These are phyloP conservation scores for Schizonepeta tenuifolia DNA, from an alignment of 257 asterid genomes.

Conservation along the genomic window DNA sequence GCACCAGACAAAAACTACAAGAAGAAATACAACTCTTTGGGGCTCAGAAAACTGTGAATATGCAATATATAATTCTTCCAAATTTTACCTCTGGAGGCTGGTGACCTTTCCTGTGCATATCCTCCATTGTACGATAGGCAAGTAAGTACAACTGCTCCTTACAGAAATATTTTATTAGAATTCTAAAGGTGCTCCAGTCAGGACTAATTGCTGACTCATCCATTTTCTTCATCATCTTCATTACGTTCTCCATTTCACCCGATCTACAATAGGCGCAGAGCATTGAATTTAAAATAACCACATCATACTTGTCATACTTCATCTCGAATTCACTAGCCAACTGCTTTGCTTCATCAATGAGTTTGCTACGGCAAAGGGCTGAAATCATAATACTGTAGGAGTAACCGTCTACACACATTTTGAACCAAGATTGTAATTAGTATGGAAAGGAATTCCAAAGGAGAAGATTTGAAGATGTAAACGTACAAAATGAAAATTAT, in stretches of 20 bases:
- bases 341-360: constrained; percentile 84
- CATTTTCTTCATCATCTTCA: constrained; percentile 96
- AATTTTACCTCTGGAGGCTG: constrained; percentile 83
- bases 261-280: constrained; percentile 91
- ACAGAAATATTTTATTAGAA: constrained; percentile 83
- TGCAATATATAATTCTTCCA: constrained; percentile 21
- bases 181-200: constrained; percentile 84
- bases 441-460: constrained; percentile 21
- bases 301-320: constrained; percentile 80
- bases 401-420: constrained; percentile 71
- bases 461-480: constrained; percentile 19
- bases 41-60: constrained; percentile 23
- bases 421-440: constrained; percentile 35
- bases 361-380: constrained; percentile 79
- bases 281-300: constrained; percentile 89
- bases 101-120: constrained; percentile 89
- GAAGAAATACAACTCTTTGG: constrained; percentile 9
- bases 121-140: constrained; percentile 88
- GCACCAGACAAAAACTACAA: constrained; percentile 8
- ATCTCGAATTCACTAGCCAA: constrained; percentile 79
- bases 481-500: constrained; percentile 3
- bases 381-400: constrained; percentile 96
- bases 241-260: constrained; percentile 92
- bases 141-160: constrained; percentile 76
- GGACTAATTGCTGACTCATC: constrained; percentile 81